Conservation (phyloP, 495 filamentous ascomycete genomes). For the Aspergillus hancockii region DNA sequence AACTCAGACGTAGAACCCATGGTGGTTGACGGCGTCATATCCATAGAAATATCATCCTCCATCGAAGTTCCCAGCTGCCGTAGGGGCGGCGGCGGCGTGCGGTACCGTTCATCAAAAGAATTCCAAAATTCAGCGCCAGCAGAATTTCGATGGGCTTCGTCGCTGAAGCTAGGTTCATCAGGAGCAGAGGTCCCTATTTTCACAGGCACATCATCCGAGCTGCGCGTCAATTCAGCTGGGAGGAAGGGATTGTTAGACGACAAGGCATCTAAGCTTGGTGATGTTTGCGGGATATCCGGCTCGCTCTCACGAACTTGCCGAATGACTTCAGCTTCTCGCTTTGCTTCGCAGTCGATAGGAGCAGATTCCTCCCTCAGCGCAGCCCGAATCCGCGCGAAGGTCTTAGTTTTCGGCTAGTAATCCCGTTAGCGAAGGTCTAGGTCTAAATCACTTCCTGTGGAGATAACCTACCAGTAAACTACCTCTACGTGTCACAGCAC, state of each 20-base stretch:
- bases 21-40: constrained; percentile 64
- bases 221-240: constrained; percentile 43
- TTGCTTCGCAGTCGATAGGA: constrained; percentile 84
- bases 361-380: constrained; percentile 84
- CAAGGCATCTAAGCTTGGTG: constrained; percentile 37
- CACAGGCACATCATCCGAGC: constrained; percentile 60
- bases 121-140: constrained; percentile 81
- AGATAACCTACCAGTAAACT: constrained; percentile 73
- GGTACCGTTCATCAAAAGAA: constrained; percentile 63
- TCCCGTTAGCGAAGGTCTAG: constrained; percentile 15
- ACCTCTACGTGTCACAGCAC: constrained; percentile 79
- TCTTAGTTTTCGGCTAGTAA: constrained; percentile 84
- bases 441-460: neutral
- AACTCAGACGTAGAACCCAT: constrained; percentile 35
- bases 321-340: constrained; percentile 91
- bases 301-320: constrained; percentile 85
- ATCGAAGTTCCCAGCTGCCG: constrained; percentile 56
- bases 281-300: constrained; percentile 41
- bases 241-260: constrained; percentile 52
- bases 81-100: constrained; percentile 63
- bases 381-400: constrained; percentile 88
- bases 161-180: constrained; percentile 67
- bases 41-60: constrained; percentile 77
- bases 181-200: constrained; percentile 51
- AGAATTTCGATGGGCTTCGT: constrained; percentile 68